These are phyloP conservation scores for Pythium dissotocum DNA, from an alignment of 352 stramenopile species.

Conservation along the genomic window DNA sequence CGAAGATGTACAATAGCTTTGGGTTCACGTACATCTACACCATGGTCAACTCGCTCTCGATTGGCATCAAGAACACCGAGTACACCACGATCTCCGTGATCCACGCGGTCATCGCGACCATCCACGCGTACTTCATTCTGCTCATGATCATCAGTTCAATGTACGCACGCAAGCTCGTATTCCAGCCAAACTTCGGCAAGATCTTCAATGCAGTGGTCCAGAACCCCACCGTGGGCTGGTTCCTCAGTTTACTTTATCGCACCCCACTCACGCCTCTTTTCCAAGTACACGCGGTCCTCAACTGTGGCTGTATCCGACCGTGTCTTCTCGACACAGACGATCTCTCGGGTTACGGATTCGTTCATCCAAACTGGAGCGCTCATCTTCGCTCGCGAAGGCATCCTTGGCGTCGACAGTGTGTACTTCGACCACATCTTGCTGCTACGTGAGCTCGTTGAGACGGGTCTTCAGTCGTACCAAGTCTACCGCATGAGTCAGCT, in stretches of 20 bases:
- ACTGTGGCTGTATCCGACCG: no score
- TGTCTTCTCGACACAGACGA: not conserved
- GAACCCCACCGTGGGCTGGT: not conserved
- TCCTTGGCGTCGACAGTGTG: constrained; percentile 4
- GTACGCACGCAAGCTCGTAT: not conserved
- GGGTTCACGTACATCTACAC: not conserved
- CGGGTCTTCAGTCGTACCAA: constrained; percentile 4
- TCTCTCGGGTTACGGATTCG: not conserved
- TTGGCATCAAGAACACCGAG: constrained; percentile 1
- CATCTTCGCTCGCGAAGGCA: not conserved
- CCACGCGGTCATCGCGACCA: not conserved
- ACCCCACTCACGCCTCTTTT: no score
- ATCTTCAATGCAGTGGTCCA: no score
- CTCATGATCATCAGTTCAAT: constrained; percentile 1
- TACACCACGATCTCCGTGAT: not conserved
- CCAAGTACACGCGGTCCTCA: no score
- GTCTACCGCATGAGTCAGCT: constrained; percentile 5
- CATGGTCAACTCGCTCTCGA: not conserved
- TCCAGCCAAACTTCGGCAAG: not conserved
- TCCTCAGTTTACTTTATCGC: not conserved
- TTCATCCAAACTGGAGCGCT: not conserved
- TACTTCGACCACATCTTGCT: constrained; percentile 6
- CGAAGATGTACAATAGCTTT: not conserved
- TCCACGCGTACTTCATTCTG: not conserved
- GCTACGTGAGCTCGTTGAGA: constrained; percentile 11